These are phyloP conservation scores for Talaromyces nanjingensis DNA, from an alignment of 495 filamentous ascomycete species.

Conservation along the genomic window DNA sequence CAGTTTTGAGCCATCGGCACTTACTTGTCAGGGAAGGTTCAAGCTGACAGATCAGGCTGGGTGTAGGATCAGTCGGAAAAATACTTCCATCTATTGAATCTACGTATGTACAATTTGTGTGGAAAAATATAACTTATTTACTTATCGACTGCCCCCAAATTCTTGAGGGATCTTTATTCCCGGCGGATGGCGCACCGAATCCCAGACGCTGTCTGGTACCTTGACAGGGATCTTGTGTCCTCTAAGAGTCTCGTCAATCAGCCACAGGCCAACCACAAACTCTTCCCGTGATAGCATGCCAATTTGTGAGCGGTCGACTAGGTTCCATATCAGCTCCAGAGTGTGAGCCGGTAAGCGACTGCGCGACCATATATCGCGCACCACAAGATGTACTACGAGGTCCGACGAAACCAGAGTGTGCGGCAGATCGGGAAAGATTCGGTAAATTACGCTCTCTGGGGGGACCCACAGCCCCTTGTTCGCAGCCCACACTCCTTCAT, in stretches of 20 bases:
- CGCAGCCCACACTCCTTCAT: slow-evolving; percentile 94
- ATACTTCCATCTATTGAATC: neutral
- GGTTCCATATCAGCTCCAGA: slow-evolving; percentile 75
- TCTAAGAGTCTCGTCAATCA: slow-evolving; percentile 83
- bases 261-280: slow-evolving; percentile 94
- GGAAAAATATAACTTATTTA: neutral
- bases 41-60: neutral
- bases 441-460: slow-evolving; percentile 9
- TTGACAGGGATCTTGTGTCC: slow-evolving; percentile 78
- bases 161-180: slow-evolving; percentile 5
- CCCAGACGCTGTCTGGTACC: slow-evolving; percentile 81
- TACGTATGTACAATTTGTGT: neutral
- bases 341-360: slow-evolving; percentile 60
- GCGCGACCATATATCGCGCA: slow-evolving; percentile 78
- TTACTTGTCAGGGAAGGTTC: neutral
- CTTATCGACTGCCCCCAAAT: neutral
- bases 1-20: neutral
- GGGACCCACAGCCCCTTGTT: slow-evolving; percentile 66
- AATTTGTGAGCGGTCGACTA: slow-evolving; percentile 61
- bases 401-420: slow-evolving; percentile 24
- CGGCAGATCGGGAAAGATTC: neutral
- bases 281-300: slow-evolving; percentile 66
- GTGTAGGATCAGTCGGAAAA: neutral
- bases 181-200: slow-evolving; percentile 58
- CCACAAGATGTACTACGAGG: slow-evolving; percentile 69